Evolutionary conservation across 306 rosid genomes (phyloP), one percentile per base, ranked within the genome.

Genomic region (Astragalus glycyphyllos): DNA sequence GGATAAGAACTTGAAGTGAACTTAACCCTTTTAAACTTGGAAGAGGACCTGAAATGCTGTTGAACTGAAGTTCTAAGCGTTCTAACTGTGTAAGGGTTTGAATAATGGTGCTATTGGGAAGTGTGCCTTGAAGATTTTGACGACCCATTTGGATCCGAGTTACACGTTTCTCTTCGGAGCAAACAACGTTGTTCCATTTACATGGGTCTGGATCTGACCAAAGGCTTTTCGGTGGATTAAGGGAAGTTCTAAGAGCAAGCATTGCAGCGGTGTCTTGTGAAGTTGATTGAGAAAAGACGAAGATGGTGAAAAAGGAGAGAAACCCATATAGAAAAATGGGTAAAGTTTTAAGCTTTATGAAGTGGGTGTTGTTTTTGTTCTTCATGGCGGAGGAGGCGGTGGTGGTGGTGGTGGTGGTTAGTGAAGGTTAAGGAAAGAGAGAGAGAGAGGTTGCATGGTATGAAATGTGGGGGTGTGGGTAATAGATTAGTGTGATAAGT

Each of bases 171-270:
- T 45, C 75, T 1, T 13, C 65, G 1, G 87, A 79, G 79, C 95
- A 88, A 29, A 0, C 42, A 1, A 88, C 87, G 6, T 53, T 74
- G 1, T 9, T n/a, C 95, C 95, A 88, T 0, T 50, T 35, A 75
- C 91, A 84, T 0, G 91, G 88, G 62, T 85, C 64, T 12, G 85
- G 75, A 80, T 68, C 89, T n/a, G 89, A 71, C 97, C 97, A 91
- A 6, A 89, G 79, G 34, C 82, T 37, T 4, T 55, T 76, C 0
- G 88, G 72, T 0, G 79, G 75, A 80, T 58, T 71, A 41, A 91
- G 87, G 74, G 73, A 70, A 55, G 79, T 69, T 65, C 71, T 85
- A 8, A 91, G 96, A 15, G 85, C 84, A 5, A 72, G 35, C 97
- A 91, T 91, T 41, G 31, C 88, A 0, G 87, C 6, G 32, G 81